Conservation (phyloP, 164 flowering plant genomes). For the grape (Vitis vinifera) region DNA sequence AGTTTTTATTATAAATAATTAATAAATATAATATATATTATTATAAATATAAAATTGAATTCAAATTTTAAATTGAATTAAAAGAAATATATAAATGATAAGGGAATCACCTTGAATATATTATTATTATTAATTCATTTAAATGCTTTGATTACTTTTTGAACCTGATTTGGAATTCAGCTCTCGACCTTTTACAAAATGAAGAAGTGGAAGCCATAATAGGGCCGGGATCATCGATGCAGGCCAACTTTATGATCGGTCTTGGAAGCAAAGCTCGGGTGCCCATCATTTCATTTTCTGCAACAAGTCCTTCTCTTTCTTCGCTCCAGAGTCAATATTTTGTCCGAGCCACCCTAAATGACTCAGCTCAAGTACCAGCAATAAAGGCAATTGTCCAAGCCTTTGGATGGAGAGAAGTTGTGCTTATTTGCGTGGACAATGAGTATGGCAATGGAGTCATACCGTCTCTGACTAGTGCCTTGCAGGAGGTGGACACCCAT, state of each 20-base stretch:
- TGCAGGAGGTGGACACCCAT: neutral
- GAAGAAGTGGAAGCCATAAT: slow-evolving; percentile 18
- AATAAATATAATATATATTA: no score
- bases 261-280: slow-evolving; percentile 13
- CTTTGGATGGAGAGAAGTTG: neutral
- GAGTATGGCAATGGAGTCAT: neutral
- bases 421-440: neutral
- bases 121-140: no score
- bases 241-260: slow-evolving; percentile 16
- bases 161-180: neutral
- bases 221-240: slow-evolving; percentile 16
- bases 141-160: no score
- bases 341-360: neutral
- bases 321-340: neutral
- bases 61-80: no score
- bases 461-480: neutral
- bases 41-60: no score
- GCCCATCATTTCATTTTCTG: slow-evolving; percentile 15
- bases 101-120: no score
- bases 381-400: neutral
- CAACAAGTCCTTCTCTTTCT: slow-evolving; percentile 4
- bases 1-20: no score
- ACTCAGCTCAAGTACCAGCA: neutral
- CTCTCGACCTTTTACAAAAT: slow-evolving; percentile 13
- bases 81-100: no score